These are phyloP conservation scores for Phytophthora rubi DNA, from an alignment of 352 stramenopile genomes.

Conservation along the genomic window DNA sequence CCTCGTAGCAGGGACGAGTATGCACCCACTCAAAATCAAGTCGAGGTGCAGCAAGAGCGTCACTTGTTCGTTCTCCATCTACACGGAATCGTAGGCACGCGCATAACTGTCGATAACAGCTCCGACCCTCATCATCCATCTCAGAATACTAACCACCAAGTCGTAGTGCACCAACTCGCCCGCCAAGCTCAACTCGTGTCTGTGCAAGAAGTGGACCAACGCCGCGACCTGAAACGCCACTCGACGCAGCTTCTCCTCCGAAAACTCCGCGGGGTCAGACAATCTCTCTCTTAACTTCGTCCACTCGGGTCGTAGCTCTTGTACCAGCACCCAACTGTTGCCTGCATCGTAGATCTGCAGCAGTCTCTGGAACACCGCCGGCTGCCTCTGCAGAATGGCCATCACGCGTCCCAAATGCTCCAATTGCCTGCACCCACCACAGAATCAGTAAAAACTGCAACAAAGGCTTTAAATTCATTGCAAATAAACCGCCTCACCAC, in stretches of 20 bases:
- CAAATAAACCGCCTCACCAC: slow-evolving; percentile 29
- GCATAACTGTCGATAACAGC: slow-evolving; percentile 19
- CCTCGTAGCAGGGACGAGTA: slow-evolving; percentile 48
- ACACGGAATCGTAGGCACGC: slow-evolving; percentile 9
- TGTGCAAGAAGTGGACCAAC: slow-evolving; percentile 68
- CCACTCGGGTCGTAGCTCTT: slow-evolving; percentile 51
- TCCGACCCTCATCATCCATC: background rate
- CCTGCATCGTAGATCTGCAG: slow-evolving; percentile 58
- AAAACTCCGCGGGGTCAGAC: slow-evolving; percentile 29
- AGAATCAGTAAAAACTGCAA: background rate
- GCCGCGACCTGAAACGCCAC: slow-evolving; percentile 61
- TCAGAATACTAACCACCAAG: slow-evolving; percentile 45
- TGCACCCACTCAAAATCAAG: slow-evolving; percentile 58
- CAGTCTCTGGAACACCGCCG: slow-evolving; percentile 52
- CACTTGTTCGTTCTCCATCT: slow-evolving; percentile 49
- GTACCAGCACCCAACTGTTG: slow-evolving; percentile 62
- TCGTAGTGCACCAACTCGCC: slow-evolving; percentile 59
- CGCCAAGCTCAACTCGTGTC: slow-evolving; percentile 52
- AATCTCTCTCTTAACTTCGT: slow-evolving; percentile 36
- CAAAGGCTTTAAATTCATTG: background rate
- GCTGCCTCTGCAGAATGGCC: slow-evolving; percentile 38
- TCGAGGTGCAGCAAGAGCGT: slow-evolving; percentile 51
- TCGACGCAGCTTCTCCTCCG: slow-evolving; percentile 51
- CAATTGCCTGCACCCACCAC: slow-evolving; percentile 41
- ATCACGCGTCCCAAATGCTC: slow-evolving; percentile 49